Base-by-base conservation (phyloP, 208 protist species). In the Leishmania aethiopica region DNA sequence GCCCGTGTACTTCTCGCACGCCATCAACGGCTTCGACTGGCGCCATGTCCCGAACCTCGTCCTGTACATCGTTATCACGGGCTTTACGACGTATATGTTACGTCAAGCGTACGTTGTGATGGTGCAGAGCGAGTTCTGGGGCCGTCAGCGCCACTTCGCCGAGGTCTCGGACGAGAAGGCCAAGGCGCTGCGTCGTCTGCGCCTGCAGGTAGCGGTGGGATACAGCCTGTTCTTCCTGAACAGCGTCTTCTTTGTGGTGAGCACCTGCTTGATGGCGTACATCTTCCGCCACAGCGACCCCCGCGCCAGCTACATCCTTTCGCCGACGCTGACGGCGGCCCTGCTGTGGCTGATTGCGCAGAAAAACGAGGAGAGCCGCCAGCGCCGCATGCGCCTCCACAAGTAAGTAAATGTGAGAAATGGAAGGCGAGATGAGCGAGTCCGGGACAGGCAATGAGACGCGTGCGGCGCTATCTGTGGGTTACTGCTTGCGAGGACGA, bases 301-400 rank as follows among this genome's bases (percentile, higher is more conserved):
- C 25, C 90, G 92, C 37, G 93, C 92, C 67, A 91, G 84, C 80
- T 95, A 91, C 86, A 93, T 95, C 55, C 80, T 96, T 51, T 94
- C 93, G 17, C 95, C 95, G 7, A 89, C 86, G 17, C 86, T 98
- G 73, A 95, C 93, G 8, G 84, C 95, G 1, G 90, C 92, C 37
- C 79, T 98, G 55, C 85, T 98, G 83, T 98, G 93, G 95, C 81
- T 98, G 28, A 84, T 98, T 37, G 87, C 93, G 49, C 92, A 94
- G 83, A 98, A 98, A 90, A 98, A 98, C 81, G 93, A 98, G 84
- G 95, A 98, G 86, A 96, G 89, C 83, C 93, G 95, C 84, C 90
- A 92, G 83, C 91, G 92, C 78, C 92, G 92, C 89, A 92, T 98
- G 91, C 79, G 87, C 69, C 49, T 57, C 25, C 93, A 98, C 87